Evolutionary conservation across 2,329 filamentous ascomycete genomes (phyloP).

Genomic region (Rhinocladiella mackenziei): DNA sequence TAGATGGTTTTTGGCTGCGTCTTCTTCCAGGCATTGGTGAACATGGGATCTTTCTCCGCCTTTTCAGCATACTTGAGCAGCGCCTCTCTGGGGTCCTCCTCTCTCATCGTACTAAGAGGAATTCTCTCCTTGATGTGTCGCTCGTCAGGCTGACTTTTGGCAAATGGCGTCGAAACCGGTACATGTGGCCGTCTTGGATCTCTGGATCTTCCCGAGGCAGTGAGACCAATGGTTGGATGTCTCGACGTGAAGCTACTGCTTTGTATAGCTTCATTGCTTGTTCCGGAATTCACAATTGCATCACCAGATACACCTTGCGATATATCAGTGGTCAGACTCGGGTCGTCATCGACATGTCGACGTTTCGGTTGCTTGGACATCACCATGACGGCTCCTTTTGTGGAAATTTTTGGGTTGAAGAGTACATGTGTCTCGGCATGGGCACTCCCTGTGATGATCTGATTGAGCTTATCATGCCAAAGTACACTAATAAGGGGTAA

Average conservation of each 20-base stretch:
- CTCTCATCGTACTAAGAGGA: constrained; percentile 83
- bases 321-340: constrained; percentile 78
- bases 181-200: constrained; percentile 84
- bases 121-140: constrained; percentile 85
- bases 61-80: constrained; percentile 92
- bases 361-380: constrained; percentile 93
- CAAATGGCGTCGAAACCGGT: constrained; percentile 80
- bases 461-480: constrained; percentile 94
- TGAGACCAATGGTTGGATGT: constrained; percentile 68
- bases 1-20: constrained; percentile 93
- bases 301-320: constrained; percentile 71
- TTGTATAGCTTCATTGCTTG: constrained; percentile 22
- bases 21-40: constrained; percentile 87
- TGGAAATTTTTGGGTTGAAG: constrained; percentile 81
- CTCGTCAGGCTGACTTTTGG: constrained; percentile 83
- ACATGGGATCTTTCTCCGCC: constrained; percentile 86
- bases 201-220: constrained; percentile 68
- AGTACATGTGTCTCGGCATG: constrained; percentile 87
- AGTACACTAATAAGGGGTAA: constrained; percentile 76
- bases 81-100: constrained; percentile 93
- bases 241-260: constrained; percentile 58
- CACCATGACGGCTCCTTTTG: constrained; percentile 75
- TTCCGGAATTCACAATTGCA: constrained; percentile 62
- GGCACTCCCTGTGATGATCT: constrained; percentile 89
- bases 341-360: constrained; percentile 91